These are phyloP conservation scores for Phoenix roebelenii DNA, from an alignment of 176 grass and related monocot genomes.

Conservation along the genomic window DNA sequence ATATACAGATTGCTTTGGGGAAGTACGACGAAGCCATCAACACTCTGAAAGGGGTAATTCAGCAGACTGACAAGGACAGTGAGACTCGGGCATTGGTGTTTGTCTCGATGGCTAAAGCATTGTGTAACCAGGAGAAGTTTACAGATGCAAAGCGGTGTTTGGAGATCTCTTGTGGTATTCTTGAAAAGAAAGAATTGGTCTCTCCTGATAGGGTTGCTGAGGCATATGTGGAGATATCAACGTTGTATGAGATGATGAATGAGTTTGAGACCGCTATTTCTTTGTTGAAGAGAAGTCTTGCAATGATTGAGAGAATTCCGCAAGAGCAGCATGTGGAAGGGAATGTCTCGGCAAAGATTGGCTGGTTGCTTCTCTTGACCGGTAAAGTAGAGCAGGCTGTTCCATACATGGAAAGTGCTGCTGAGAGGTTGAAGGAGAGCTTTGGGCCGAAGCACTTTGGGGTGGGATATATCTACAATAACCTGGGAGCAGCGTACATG, in stretches of 20 bases:
- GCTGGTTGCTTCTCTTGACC: constrained; percentile 71
- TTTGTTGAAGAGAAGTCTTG: constrained; percentile 68
- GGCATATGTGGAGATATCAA: constrained; percentile 47
- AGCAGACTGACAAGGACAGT: constrained; percentile 48
- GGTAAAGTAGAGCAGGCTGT: constrained; percentile 64
- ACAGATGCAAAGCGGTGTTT: constrained; percentile 71
- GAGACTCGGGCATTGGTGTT: constrained; percentile 60
- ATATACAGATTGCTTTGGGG: constrained; percentile 79
- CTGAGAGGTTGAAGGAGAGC: constrained; percentile 74
- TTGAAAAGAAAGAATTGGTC: constrained; percentile 47
- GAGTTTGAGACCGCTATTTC: constrained; percentile 66
- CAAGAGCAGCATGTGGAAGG: constrained; percentile 79
- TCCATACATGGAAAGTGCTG: constrained; percentile 61
- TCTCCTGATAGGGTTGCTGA: constrained; percentile 57
- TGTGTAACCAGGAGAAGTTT: constrained; percentile 55
- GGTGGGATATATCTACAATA: constrained; percentile 84
- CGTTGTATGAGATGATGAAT: constrained; percentile 60
- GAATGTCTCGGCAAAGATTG: constrained; percentile 62
- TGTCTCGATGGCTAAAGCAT: constrained; percentile 73
- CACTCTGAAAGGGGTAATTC: constrained; percentile 30
- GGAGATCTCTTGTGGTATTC: constrained; percentile 47
- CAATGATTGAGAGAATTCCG: constrained; percentile 79
- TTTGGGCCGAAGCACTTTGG: constrained; percentile 81
- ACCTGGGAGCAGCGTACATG: constrained; percentile 80
- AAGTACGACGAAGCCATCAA: constrained; percentile 61